Base-by-base conservation (phyloP, 2,329 filamentous ascomycete genomes). In the Fusarium sp. region DNA sequence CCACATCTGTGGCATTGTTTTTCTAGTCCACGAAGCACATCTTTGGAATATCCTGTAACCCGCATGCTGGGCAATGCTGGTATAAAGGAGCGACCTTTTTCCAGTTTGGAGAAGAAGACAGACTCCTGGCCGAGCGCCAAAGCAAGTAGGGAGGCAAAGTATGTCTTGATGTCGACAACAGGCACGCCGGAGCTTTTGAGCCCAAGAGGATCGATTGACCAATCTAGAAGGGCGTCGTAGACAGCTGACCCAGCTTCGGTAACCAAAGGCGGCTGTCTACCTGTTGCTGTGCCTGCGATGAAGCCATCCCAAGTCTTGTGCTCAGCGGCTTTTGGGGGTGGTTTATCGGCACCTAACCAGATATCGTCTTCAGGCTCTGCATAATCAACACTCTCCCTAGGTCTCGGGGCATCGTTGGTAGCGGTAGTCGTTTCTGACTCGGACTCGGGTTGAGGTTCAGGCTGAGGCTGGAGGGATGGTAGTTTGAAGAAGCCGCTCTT, bases 271-370 rank as follows among this genome's bases (percentile, higher is more conserved):
- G 84, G 81, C 36, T 50, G 80, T 76, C 39, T 71, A 19, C 56
- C 45, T 10, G 55, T 57, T 2, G 72, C 63, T 9, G 77, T 74
- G 5, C 77, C 70, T 6, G 77, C 70, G n/a, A 78, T 71, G 66
- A 93, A 93, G 2, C 75, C 77, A 63, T 92, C 87, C 91, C 91
- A 95, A 1, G 88, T 88, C 57, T 82, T 83, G 68, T 87, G 85
- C 35, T 77, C 72, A 7, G 80, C 75, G 6, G 58, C 46, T 5
- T 71, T 71, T n/a, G 65, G 48, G 2, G 66, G 44, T 9, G 69
- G 59, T 11, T 75, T 69, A 8, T 78, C 74, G 2, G 75, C 70
- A 1, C 75, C 67, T 32, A 81, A 72, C 86, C 86, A 89, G 2
- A 82, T 42, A 41, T 77, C 74, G 10, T 46, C 50, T 6, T 39